Conservation (phyloP, 192 early-diverging fungal genomes). For the Backusella mclennaniae region DNA sequence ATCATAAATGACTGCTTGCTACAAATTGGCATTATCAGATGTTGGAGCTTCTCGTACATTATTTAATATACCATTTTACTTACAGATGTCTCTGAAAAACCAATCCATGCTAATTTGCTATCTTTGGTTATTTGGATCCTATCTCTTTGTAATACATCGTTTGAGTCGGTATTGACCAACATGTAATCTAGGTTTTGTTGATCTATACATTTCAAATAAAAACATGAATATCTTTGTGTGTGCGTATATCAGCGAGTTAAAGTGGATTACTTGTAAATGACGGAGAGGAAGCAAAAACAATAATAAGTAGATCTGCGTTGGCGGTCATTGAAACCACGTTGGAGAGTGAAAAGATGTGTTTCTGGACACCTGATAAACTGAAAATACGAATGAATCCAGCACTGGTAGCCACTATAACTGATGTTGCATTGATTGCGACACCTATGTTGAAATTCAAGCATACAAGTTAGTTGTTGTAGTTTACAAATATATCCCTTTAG, state of each 20-base stretch:
- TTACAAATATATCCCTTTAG: background rate
- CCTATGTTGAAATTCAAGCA: background rate
- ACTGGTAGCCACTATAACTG: constrained; percentile 72
- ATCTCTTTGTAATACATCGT: constrained; percentile 55
- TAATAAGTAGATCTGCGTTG: constrained; percentile 38
- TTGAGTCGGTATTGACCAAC: constrained; percentile 56
- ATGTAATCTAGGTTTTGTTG: constrained; percentile 62
- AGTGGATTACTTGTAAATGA: background rate
- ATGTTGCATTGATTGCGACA: constrained; percentile 67
- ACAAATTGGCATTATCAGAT: constrained; percentile 2
- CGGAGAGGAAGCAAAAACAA: background rate
- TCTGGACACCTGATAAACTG: constrained; percentile 76
- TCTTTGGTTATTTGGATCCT: constrained; percentile 61
- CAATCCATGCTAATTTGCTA: constrained; percentile 72
- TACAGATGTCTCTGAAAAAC: constrained; percentile 79
- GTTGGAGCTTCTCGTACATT: constrained; percentile 10
- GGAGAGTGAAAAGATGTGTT: constrained; percentile 63
- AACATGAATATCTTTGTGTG: too few species aligned
- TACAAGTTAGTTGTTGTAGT: background rate
- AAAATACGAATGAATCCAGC: constrained; percentile 78
- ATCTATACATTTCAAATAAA: constrained; percentile 18
- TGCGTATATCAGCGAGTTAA: background rate
- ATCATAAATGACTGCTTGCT: constrained; percentile 78
- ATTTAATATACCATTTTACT: constrained; percentile 11
- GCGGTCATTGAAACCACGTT: constrained; percentile 46